Evolutionary conservation across 2,329 filamentous ascomycete genomes (phyloP), one percentile per base, ranked within the genome.

Genomic region (Penicillium sp.): DNA sequence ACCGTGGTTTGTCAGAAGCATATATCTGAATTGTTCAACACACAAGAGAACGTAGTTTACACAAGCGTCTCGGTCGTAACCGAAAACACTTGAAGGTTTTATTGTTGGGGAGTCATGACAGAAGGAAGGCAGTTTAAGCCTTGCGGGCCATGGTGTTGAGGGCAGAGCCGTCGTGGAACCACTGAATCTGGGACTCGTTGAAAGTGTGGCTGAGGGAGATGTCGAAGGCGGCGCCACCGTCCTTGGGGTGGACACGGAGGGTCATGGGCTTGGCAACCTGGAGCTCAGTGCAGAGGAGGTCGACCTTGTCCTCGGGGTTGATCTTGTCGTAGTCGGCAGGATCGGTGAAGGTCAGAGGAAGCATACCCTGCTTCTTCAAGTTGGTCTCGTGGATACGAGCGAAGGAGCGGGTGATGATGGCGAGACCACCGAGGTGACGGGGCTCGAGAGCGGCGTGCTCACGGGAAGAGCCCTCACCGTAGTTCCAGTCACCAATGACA

Each of bases 291-390:
- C 86, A 89, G 72, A 92, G 80, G 60, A 99, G 82, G 77, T 97
- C 93, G 68, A 97, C 87, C 81, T 89, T 93, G 84, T 96, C 94
- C 61, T 94, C 88, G 66, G 92, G 90, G 76, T 89, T 86, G 78
- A 99, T 93, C 86, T 91, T 96, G 78, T 99, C 94, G 79, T 99
- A 99, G 79, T 99, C 94, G 76, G 89, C 93, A 57, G 93, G 93
- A 75, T 97, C 88, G 58, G 86, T 80, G 82, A 99, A 99, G 71
- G 93, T 97, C 66, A 99, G 86, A 72, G 94, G 94, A 81, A 99
- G 90, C 93, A 99, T 97, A 81, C 94, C 94, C 87, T 99, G 94
- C 89, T 99, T 99, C 91, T 99, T 99, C 83, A 99, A 82, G 87
- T 99, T 99, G 83, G 94, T 99, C 86, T 99, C 94, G 86, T 99